Percentiles rank a stretch among this genome's conserved stretches.
Evolutionary conservation across 345 rosid genomes (phyloP).

Genomic region (Kernera saxatilis): DNA sequence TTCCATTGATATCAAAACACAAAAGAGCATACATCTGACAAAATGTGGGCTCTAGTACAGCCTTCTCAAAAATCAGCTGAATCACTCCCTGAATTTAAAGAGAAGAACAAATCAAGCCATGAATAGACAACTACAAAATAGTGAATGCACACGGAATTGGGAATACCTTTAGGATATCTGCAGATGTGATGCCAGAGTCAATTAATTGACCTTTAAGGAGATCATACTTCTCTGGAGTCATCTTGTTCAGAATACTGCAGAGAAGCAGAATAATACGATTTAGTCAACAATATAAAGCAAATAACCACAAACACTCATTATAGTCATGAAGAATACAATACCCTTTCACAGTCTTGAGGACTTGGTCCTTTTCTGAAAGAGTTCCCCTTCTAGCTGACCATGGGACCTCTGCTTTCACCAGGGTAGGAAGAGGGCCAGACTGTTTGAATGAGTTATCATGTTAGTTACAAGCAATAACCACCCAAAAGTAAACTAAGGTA

Average conservation of each 20-base stretch:
- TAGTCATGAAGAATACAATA: conserved; percentile 28
- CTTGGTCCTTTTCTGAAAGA: conserved; percentile 78
- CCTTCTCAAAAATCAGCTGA: conserved; percentile 82
- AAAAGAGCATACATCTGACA: conserved; percentile 91
- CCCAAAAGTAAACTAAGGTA: neutral
- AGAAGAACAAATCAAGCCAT: neutral
- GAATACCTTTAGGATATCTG: conserved; percentile 62
- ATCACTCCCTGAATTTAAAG: conserved; percentile 65
- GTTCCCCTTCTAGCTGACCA: conserved; percentile 81
- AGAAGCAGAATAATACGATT: neutral
- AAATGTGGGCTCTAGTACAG: conserved; percentile 89
- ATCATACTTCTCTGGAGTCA: conserved; percentile 89
- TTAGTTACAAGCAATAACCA: neutral
- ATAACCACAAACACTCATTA: neutral
- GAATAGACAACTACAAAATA: neutral
- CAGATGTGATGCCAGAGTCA: conserved; percentile 77
- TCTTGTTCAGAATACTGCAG: conserved; percentile 77
- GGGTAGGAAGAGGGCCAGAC: conserved; percentile 65
- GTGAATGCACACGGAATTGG: neutral
- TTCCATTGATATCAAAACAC: conserved; percentile 72
- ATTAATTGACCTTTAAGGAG: conserved; percentile 85
- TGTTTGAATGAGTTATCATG: conserved; percentile 25
- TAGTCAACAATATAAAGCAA: neutral
- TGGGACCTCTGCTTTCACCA: conserved; percentile 86
- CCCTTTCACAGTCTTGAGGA: conserved; percentile 90